Base-by-base conservation (phyloP, 495 filamentous ascomycete species). In the Penicillium turbatum region DNA sequence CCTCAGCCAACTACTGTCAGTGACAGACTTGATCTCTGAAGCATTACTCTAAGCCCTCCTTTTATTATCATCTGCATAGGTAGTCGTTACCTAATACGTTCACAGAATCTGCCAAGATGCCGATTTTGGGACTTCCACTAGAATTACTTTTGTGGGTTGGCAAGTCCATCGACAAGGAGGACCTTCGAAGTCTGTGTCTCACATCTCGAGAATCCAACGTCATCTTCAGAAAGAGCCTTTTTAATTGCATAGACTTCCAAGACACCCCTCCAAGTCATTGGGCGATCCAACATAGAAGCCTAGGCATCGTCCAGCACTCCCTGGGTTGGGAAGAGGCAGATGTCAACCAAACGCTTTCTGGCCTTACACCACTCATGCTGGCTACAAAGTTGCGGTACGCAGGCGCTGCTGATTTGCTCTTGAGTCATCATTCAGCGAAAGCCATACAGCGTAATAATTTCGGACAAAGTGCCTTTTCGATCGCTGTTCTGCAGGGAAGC, bases 371-470 rank as follows among this genome's bases (percentile, higher is more conserved):
- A 1, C 42, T 32, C 29, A 45, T 45, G 29, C 9, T 45, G 15
- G 42, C 42, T 45, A 45, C 15, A 45, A 10, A 45, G 42, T 45
- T 45, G 29, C 42, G 42, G 27, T 45, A 45, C 42, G 6, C 29
- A 45, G 42, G 31, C 8, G 42, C 42, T 45, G 29, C 31, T 45
- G 15, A 32, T 32, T 45, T 45, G 29, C 42, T 45, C 5, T 45
- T 32, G 31, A 31, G 42, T 26, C 9, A 45, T 45, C n/a, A 45
- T 45, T 45, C 15, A 31, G 42, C 31, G 29, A 32, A 16, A 12
- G 29, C 17, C 29, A 45, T 32, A 44, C n/a, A 44, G 26, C 6
- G 26, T 44, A 31, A 44, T n/a, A 30, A 0, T 17, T 31, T 44
- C 5, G 41, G 41, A 31, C 13, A 44, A 44, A 44, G 26, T 44